Percentiles rank a stretch among this genome's conserved stretches.
phyloP scores from a whole-genome alignment of 306 rosid genomes.

The Cyclanthera cordifolia region DNA sequence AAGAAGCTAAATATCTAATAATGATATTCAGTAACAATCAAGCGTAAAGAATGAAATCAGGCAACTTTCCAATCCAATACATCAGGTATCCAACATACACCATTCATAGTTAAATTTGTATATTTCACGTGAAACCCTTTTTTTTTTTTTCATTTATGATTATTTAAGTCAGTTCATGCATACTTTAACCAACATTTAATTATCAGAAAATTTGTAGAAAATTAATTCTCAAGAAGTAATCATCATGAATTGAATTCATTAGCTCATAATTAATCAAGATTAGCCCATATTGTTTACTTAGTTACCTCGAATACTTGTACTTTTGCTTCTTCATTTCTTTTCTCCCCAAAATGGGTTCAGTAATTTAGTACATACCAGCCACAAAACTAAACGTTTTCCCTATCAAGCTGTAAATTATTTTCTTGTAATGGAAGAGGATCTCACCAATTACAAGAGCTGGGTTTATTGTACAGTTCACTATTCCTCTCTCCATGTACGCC shows the following conservation, averaged over 20 bases:
- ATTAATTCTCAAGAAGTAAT: too few relatives aligned
- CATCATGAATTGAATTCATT: too few relatives aligned
- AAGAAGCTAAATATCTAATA: too few relatives aligned
- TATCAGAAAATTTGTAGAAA: too few relatives aligned
- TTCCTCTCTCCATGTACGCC: constrained; percentile 2
- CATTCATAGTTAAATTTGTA: background rate
- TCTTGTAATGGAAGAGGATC: background rate
- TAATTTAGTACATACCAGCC: background rate
- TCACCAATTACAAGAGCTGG: background rate
- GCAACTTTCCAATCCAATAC: background rate
- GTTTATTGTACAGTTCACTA: background rate
- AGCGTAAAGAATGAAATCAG: background rate
- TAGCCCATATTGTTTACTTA: too few relatives aligned
- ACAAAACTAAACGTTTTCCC: background rate
- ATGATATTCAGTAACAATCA: background rate
- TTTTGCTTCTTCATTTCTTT: too few relatives aligned
- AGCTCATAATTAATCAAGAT: too few relatives aligned
- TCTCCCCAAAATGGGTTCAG: constrained; percentile 1
- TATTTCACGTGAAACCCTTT: background rate
- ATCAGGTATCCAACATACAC: background rate
- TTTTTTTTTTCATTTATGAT: too few relatives aligned
- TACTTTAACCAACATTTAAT: too few relatives aligned
- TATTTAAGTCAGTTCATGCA: too few relatives aligned
- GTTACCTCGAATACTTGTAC: too few relatives aligned
- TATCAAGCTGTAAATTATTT: background rate